These are phyloP conservation scores for Septoria petroselini DNA, from an alignment of 2,329 filamentous ascomycete species.

Conservation along the genomic window DNA sequence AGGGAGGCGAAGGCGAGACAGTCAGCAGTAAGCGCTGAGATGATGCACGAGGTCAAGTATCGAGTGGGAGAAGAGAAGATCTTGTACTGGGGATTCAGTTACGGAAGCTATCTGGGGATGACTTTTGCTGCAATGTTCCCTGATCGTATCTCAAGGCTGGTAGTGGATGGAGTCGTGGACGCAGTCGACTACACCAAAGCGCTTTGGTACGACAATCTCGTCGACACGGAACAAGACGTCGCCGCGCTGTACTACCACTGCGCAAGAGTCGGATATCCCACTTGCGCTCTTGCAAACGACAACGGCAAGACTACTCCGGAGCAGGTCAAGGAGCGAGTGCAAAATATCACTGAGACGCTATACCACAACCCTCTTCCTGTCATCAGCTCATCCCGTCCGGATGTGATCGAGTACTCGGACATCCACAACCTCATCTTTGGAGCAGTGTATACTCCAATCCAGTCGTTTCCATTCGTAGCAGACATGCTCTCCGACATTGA, in stretches of 20 bases:
- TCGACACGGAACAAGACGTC: slow-evolving; percentile 46
- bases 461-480: slow-evolving; percentile 38
- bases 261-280: slow-evolving; percentile 40
- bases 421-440: slow-evolving; percentile 39
- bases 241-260: slow-evolving; percentile 47
- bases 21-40: background rate
- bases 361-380: slow-evolving; percentile 44
- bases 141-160: slow-evolving; percentile 38
- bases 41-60: slow-evolving; percentile 16
- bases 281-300: slow-evolving; percentile 42
- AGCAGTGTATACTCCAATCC: slow-evolving; percentile 39
- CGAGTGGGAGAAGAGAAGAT: slow-evolving; percentile 38
- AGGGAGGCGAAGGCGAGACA: slow-evolving; percentile 31
- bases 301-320: slow-evolving; percentile 31
- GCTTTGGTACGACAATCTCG: slow-evolving; percentile 42
- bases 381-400: slow-evolving; percentile 31
- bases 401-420: slow-evolving; percentile 45
- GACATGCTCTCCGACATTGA: slow-evolving; percentile 39
- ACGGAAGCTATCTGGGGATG: slow-evolving; percentile 47
- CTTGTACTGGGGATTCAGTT: slow-evolving; percentile 43
- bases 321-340: slow-evolving; percentile 39
- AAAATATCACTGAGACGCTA: slow-evolving; percentile 38
- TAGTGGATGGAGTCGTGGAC: slow-evolving; percentile 50
- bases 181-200: slow-evolving; percentile 38
- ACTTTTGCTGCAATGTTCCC: slow-evolving; percentile 46